Conservation (phyloP, 352 stramenopile species). For the Globisporangium irregulare region DNA sequence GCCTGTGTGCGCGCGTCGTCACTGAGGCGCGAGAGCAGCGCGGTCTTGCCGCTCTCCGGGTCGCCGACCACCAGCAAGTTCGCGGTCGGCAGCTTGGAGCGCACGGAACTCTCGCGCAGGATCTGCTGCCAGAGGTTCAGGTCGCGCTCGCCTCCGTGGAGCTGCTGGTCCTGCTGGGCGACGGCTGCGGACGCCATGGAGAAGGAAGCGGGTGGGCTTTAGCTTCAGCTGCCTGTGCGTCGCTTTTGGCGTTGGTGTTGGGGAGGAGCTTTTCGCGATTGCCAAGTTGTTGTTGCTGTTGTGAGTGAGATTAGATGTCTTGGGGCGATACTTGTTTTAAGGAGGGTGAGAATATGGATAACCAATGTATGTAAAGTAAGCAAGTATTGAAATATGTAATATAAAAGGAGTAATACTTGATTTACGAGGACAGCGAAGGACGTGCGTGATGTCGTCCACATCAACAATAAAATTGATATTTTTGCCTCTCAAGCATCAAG, state of each 20-base stretch:
- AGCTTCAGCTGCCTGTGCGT: background rate
- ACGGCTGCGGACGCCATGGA: background rate
- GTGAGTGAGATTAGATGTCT: background rate
- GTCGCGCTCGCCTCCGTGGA: background rate
- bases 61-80: conserved; percentile 75
- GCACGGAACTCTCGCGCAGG: conserved; percentile 77
- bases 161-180: background rate
- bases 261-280: conserved; percentile 5
- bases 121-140: conserved; percentile 81
- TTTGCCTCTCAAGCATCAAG: background rate
- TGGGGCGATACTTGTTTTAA: too few species aligned
- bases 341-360: too few species aligned
- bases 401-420: too few species aligned
- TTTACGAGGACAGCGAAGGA: background rate
- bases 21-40: conserved; percentile 52
- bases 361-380: too few species aligned
- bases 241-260: background rate
- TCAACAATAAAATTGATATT: background rate
- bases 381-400: too few species aligned
- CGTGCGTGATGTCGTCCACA: background rate
- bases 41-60: conserved; percentile 68
- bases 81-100: conserved; percentile 59
- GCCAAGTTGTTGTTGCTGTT: conserved; percentile 1
- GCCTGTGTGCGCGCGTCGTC: conserved; percentile 29
- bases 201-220: background rate